A percentile compares a stretch with the other conserved stretches of the same genome.
Evolutionary conservation across 352 stramenopile genomes (phyloP).

Genomic region (Phytophthora cactorum): DNA sequence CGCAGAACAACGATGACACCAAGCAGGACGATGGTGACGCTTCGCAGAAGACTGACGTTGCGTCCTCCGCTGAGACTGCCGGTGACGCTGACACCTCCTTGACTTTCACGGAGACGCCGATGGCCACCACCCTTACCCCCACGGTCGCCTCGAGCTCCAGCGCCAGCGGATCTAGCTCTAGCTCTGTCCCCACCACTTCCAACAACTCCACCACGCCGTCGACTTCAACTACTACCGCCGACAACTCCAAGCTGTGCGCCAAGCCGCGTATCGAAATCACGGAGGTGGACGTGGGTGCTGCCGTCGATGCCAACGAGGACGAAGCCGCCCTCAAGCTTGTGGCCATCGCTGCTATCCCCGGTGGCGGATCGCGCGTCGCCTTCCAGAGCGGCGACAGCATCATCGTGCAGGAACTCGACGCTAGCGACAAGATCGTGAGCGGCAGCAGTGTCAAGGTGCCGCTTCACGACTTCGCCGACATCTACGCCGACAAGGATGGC

Average conservation of each 20-base stretch:
- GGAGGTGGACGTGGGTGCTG: constrained; percentile 46
- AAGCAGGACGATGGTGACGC: constrained; percentile 14
- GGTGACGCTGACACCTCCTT: constrained; percentile 17
- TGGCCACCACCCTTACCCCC: constrained; percentile 5
- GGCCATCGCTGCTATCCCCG: constrained; percentile 49
- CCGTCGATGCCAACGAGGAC: constrained; percentile 52
- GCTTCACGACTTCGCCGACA: constrained; percentile 60
- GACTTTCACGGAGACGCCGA: constrained; percentile 6
- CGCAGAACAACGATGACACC: constrained; percentile 4
- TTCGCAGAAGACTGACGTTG: constrained; percentile 15
- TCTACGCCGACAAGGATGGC: constrained; percentile 59
- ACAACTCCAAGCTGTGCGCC: constrained; percentile 47
- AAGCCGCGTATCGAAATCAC: constrained; percentile 47
- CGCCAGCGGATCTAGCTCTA: constrained; percentile 9
- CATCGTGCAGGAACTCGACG: constrained; percentile 56
- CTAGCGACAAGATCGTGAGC: constrained; percentile 50
- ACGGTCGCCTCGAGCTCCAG: constrained; percentile 9
- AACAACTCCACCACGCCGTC: constrained; percentile 19
- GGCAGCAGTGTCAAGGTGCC: constrained; percentile 44
- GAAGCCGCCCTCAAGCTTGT: constrained; percentile 57
- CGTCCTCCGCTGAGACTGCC: background rate
- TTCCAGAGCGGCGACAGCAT: constrained; percentile 59
- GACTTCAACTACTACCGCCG: constrained; percentile 5
- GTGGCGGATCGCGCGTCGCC: too few relatives aligned
- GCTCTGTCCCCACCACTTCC: constrained; percentile 1